Conservation (phyloP, 331 rosid genomes). For the Phaseolus coccineus region DNA sequence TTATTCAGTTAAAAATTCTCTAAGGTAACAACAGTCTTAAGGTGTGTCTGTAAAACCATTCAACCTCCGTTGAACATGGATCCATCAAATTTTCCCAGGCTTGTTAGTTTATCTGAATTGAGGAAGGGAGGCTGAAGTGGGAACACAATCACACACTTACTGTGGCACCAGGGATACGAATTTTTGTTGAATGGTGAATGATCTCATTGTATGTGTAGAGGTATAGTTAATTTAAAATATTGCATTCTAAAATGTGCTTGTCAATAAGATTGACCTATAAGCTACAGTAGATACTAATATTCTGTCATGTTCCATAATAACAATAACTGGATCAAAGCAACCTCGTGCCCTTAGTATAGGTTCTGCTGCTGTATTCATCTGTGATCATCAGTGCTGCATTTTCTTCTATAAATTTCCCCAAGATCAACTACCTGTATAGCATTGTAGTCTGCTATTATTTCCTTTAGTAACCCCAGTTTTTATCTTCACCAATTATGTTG, state of each 20-base stretch:
- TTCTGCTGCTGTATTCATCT: constrained; percentile 12
- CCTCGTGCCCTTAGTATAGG: background rate
- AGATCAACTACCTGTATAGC: background rate
- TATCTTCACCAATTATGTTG: background rate
- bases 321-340: background rate
- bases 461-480: background rate
- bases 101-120: background rate
- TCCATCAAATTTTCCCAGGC: background rate
- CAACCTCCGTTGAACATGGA: background rate
- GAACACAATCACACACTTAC: too few relatives aligned
- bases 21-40: too few relatives aligned
- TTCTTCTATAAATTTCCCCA: background rate
- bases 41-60: too few relatives aligned
- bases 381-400: background rate
- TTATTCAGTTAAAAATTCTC: background rate
- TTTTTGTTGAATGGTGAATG: constrained; percentile 10
- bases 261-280: background rate
- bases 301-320: constrained; percentile 20
- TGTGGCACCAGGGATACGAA: background rate
- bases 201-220: background rate
- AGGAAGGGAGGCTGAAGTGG: background rate
- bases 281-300: constrained; percentile 7
- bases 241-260: background rate
- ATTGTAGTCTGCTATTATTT: background rate
- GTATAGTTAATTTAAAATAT: constrained; percentile 7